These are phyloP conservation scores for Mycena olivaceomarginata DNA, from an alignment of 768 basidiomycete genomes.

Conservation along the genomic window DNA sequence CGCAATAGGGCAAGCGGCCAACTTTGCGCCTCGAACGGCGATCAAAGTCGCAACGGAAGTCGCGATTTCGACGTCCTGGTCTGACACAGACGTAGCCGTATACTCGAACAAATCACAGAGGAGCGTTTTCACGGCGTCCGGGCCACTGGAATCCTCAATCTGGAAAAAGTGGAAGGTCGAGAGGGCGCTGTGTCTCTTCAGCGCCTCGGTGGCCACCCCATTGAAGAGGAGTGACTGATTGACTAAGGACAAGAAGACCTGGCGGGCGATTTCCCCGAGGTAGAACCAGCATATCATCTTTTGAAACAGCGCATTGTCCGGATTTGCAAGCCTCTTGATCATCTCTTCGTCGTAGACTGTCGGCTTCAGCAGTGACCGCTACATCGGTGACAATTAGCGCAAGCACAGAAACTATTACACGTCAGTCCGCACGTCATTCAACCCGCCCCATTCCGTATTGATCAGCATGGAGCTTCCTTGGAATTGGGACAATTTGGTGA, in stretches of 20 bases:
- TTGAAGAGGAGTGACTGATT: neutral
- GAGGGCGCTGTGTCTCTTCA: neutral
- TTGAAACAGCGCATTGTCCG: neutral
- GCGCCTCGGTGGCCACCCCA: neutral
- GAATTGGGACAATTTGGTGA: neutral
- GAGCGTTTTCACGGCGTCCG: neutral
- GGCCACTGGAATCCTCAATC: neutral
- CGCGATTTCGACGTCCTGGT: neutral
- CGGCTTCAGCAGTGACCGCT: neutral
- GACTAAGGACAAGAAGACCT: neutral
- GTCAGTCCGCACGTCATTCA: neutral
- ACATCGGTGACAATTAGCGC: neutral
- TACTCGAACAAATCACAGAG: neutral
- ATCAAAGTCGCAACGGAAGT: neutral
- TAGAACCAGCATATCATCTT: conserved; percentile 3
- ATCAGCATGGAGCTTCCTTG: neutral
- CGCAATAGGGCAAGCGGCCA: neutral
- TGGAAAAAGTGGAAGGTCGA: neutral
- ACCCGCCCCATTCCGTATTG: conserved; percentile 3
- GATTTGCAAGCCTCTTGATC: neutral
- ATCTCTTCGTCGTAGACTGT: neutral
- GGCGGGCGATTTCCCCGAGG: neutral
- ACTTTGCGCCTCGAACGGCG: neutral
- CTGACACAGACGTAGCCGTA: neutral
- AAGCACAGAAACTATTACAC: neutral